A percentile compares a stretch with the other conserved stretches of the same genome.
phyloP scores from a whole-genome alignment of 768 basidiomycete species.

The Termitomyces sp. region DNA sequence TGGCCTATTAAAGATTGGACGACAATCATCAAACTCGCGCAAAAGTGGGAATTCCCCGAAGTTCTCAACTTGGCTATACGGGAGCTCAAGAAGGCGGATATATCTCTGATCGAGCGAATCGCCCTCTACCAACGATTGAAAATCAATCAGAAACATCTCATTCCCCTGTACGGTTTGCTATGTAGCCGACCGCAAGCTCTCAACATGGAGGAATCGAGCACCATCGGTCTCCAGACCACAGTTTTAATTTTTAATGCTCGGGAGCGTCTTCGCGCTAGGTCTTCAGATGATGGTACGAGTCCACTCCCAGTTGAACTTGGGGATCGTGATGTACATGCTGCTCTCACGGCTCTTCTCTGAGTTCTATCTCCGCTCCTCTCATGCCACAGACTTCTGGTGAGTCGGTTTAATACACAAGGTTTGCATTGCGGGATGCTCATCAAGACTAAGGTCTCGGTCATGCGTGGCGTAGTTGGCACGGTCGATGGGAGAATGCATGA shows the following conservation, averaged over 20 bases:
- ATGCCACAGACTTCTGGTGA: background rate
- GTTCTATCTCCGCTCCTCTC: background rate
- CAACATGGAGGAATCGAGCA: conserved; percentile 42
- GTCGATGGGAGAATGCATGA: background rate
- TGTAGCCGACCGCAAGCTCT: conserved; percentile 47
- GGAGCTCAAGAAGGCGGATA: conserved; percentile 13
- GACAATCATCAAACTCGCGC: conserved; percentile 44
- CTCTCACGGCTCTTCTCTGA: conserved; percentile 23
- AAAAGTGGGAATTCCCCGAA: conserved; percentile 41
- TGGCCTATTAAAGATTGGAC: conserved; percentile 47
- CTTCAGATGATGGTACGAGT: conserved; percentile 25
- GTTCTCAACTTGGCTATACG: conserved; percentile 45
- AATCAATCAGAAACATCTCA: conserved; percentile 40
- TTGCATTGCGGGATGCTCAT: background rate
- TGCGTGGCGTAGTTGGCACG: background rate
- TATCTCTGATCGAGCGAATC: conserved; percentile 19
- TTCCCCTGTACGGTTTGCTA: conserved; percentile 46
- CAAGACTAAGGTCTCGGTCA: too few species aligned
- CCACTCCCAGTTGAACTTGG: conserved; percentile 26
- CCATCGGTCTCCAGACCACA: conserved; percentile 49
- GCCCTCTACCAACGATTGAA: conserved; percentile 46
- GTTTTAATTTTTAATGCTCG: conserved; percentile 46
- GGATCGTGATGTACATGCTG: conserved; percentile 22
- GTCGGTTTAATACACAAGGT: background rate
- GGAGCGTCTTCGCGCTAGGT: conserved; percentile 35